Base-by-base conservation (phyloP, 2,329 filamentous ascomycete species). In the Verticillium klebahnii region DNA sequence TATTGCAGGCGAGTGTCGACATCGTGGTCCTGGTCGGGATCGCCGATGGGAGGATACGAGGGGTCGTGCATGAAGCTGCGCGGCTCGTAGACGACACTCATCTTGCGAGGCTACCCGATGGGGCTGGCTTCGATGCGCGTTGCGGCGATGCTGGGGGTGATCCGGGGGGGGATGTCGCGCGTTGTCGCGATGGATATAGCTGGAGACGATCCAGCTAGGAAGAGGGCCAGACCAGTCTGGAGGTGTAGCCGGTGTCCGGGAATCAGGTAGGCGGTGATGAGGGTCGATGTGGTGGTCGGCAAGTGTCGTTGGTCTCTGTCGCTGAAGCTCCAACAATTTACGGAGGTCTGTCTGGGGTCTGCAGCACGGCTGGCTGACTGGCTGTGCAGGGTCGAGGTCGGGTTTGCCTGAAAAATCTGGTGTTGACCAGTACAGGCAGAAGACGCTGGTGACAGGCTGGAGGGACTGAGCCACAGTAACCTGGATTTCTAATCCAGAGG, bases 31-130 rank as follows among this genome's bases (percentile, higher is more conserved):
- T 79, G 74, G 56, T 80, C 78, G 54, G 70, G 69, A 65, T 80
- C 79, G 54, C 75, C 77, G 61, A 82, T 80, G 29, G 78, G 70
- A 9, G 81, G 76, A 62, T 84, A 84, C 23, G 74, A 70, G 60
- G 78, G 80, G 59, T 81, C 78, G 60, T 82, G 76, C 45, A 82
- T 75, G 63, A 83, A 81, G 66, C 72, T 77, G 62, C 81, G 74
- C 29, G 78, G 73, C 66, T 85, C 81, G 68, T 81, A 85, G 50
- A 80, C 81, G 67, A 85, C 80, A 65, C 77, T 81, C 81, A 84
- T 83, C 57, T 68, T 76, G 70, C 25, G 36, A 29, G 32, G 40
- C 57, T 52, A 23, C 57, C 59, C 31, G 59, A 62, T 60, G 60
- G 59, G 54, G 54, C 9, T n/a, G 15, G 11, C 11, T 11, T 15